Base-by-base conservation (phyloP, 495 filamentous ascomycete species). In the Penicillium argentinense region DNA sequence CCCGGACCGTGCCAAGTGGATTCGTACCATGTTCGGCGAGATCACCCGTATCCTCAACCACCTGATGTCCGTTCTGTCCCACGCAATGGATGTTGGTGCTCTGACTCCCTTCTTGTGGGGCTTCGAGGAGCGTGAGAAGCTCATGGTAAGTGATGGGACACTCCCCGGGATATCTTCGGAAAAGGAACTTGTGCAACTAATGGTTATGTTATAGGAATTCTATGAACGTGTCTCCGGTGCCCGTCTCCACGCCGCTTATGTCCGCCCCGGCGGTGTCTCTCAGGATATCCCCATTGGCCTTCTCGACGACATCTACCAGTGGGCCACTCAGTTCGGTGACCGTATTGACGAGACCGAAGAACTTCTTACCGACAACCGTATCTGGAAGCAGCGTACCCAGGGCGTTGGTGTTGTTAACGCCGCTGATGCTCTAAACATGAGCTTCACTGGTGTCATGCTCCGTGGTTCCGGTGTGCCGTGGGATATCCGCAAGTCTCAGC, bases 41-140 rank as follows among this genome's bases (percentile, higher is more conserved):
- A 92, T 99, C 57, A 99, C 95, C 13, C 78, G 95, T 63, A 68
- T 97, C 33, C 71, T 97, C 60, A 99, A 99, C 76, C 95, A 99
- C 69, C 82, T 99, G 47, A 99, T 99, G 95, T 93, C 89, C 39
- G 82, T 99, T 37, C 77, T 99, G 36, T 95, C 89, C 26, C 95
- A 99, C 75, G 95, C 95, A 66, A 99, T 99, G 95, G 93, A 99
- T 69, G 95, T 99, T 64, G 95, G 95, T 63, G 95, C 95, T 42
- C 69, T 99, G 57, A 99, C 95, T 42, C 95, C 95, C 47, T 99
- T 99, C 79, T 69, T 99, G 73, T 99, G 95, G 95, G 95, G 95
- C 17, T 99, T 99, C 68, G 95, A 99, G 74, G 95, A 99, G 72
- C 85, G 95, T 78, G 95, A 99, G 74, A 99, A 99, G 78, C 75